Evolutionary conservation across 1,284 basidiomycete species (phyloP).

Genomic region (Fomitopsis betulina): DNA sequence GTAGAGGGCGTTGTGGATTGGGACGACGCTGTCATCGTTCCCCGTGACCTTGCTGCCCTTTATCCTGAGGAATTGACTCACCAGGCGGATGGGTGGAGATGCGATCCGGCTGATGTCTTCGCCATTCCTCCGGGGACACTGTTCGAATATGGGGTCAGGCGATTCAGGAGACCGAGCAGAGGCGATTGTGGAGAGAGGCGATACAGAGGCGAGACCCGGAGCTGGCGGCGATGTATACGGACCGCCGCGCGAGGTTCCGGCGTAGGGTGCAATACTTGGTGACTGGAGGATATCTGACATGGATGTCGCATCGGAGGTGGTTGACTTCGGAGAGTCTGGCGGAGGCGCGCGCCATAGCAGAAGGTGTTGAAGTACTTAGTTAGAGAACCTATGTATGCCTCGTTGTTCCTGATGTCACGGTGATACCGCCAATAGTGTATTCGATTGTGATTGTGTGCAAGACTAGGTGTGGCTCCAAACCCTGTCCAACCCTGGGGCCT

Average conservation of each 20-base stretch:
- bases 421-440: too few relatives aligned
- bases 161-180: not conserved
- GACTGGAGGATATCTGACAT: not conserved
- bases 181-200: not conserved
- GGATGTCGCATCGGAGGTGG: not conserved
- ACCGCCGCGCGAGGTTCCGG: not conserved
- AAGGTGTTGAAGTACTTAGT: too few relatives aligned
- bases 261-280: not conserved
- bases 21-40: not conserved
- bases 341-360: not conserved
- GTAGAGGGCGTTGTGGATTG: not conserved
- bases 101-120: not conserved
- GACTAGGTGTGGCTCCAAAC: too few relatives aligned
- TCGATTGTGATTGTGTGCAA: too few relatives aligned
- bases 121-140: not conserved
- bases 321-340: not conserved
- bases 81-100: not conserved
- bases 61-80: not conserved
- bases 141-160: not conserved
- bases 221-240: not conserved
- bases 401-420: too few relatives aligned
- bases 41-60: not conserved
- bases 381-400: too few relatives aligned
- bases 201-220: not conserved
- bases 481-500: too few relatives aligned